Evolutionary conservation across 1,284 basidiomycete species (phyloP), one percentile per base, ranked within the genome.

Genomic region (Thecaphora frezii): DNA sequence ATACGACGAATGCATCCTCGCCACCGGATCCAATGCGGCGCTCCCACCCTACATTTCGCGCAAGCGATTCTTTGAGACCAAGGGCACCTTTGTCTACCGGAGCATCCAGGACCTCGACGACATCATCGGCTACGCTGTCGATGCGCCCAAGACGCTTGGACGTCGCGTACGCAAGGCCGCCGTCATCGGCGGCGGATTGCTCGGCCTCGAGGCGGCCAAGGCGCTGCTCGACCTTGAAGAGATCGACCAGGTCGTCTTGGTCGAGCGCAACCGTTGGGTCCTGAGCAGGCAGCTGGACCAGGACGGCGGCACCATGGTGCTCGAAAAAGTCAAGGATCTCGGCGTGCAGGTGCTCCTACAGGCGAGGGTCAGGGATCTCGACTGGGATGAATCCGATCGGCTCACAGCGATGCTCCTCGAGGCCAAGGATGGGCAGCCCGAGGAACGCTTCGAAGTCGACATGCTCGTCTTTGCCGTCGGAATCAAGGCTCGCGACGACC

Each of bases 131-230:
- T 71, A 69, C 19, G 59, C 64, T 1, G 64, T 53, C 22, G 58
- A 62, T 14, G 64, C 61, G 18, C 58, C 61, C 28, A 60, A 56
- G 40, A 60, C 58, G 21, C 24, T 66, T 24, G 60, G 62, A 12
- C 58, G 61, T 25, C 57, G 65, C 19, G 55, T 64, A 19, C 64
- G 59, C 23, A 66, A 58, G 43, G 86, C 85, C 0, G 82, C 84
- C 4, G 84, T 89, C 3, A 82, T 89, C 18, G 88, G 88, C n/a
- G 88, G 87, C 19, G 88, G 88, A 30, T 78, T 89, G 1, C 82
- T 89, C 16, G 88, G 88, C 16, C 81, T 89, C 24, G 88, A 89
- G 79, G 88, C 88, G 0, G 88, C 87, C 14, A 88, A 89, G 69
- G 88, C 88, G 0, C 82, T 86, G 5, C 84, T 86, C 64, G 87